These are phyloP conservation scores for Kernera saxatilis DNA, from an alignment of 345 rosid species.

Conservation along the genomic window DNA sequence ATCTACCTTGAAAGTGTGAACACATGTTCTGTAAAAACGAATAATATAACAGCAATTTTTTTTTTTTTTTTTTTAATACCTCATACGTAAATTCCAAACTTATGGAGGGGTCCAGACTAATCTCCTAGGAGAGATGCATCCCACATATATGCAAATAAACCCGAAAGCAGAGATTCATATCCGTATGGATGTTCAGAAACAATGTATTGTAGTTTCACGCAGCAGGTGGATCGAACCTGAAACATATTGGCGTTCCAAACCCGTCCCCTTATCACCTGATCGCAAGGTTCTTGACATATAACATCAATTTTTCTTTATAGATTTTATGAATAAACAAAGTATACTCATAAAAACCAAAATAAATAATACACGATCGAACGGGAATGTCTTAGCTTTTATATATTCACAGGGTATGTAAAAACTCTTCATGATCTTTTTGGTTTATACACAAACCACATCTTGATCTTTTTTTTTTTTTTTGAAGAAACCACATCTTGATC, in stretches of 20 bases:
- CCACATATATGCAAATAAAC: no score
- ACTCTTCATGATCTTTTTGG: background rate
- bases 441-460: conserved; percentile 4
- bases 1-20: conserved; percentile 4
- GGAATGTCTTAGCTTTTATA: conserved; percentile 1
- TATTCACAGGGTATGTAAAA: conserved; percentile 7
- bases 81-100: no score
- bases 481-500: conserved; percentile 11
- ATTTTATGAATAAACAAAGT: background rate
- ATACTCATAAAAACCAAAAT: background rate
- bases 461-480: no score
- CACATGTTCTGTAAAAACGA: background rate
- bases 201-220: no score
- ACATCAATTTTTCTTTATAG: background rate
- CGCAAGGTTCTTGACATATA: no score
- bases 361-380: background rate
- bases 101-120: no score
- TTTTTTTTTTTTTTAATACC: background rate
- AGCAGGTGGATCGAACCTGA: no score
- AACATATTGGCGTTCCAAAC: no score
- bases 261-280: no score
- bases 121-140: no score
- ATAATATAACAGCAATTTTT: background rate
- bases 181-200: no score
- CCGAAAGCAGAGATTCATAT: no score